Evolutionary conservation across 2,329 filamentous ascomycete genomes (phyloP).

Genomic region (Fusarium palustre): DNA sequence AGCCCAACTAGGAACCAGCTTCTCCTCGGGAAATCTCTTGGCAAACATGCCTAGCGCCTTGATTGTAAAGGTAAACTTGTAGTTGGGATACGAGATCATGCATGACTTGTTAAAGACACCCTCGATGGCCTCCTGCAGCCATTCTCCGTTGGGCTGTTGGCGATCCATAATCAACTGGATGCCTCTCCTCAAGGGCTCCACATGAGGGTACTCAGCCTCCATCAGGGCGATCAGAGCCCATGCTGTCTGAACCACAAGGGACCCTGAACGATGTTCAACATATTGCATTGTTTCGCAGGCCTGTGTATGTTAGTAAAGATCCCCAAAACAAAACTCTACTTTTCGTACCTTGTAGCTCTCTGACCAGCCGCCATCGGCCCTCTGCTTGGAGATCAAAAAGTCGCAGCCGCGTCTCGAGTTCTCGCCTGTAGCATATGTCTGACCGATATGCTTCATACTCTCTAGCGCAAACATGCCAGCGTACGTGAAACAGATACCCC

Average conservation of each 20-base stretch:
- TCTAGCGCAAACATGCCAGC: conserved; percentile 97
- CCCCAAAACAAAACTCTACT: background rate
- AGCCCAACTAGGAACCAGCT: conserved; percentile 53
- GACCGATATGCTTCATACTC: conserved; percentile 82
- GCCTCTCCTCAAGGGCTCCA: conserved; percentile 77
- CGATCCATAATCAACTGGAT: conserved; percentile 85
- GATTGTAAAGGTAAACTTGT: conserved; percentile 96
- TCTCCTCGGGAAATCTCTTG: conserved; percentile 74
- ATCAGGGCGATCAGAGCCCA: conserved; percentile 88
- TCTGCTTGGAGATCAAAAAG: conserved; percentile 87
- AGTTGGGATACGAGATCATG: conserved; percentile 99
- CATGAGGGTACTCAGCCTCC: conserved; percentile 83
- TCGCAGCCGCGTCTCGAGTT: conserved; percentile 81
- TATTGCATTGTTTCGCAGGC: conserved; percentile 83
- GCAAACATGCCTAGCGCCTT: conserved; percentile 94
- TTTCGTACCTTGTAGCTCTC: conserved; percentile 81
- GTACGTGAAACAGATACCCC: conserved; percentile 99
- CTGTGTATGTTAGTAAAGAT: conserved; percentile 52
- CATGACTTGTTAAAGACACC: conserved; percentile 99
- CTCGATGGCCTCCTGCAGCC: conserved; percentile 95
- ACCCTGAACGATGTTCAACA: conserved; percentile 77
- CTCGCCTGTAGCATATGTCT: conserved; percentile 80
- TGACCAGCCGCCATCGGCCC: conserved; percentile 93
- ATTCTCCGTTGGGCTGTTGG: conserved; percentile 91
- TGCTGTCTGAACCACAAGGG: conserved; percentile 93